Evolutionary conservation across 1,139 yeast species (phyloP), one percentile per base, ranked within the genome.

Genomic region (Candida glucosophila): DNA sequence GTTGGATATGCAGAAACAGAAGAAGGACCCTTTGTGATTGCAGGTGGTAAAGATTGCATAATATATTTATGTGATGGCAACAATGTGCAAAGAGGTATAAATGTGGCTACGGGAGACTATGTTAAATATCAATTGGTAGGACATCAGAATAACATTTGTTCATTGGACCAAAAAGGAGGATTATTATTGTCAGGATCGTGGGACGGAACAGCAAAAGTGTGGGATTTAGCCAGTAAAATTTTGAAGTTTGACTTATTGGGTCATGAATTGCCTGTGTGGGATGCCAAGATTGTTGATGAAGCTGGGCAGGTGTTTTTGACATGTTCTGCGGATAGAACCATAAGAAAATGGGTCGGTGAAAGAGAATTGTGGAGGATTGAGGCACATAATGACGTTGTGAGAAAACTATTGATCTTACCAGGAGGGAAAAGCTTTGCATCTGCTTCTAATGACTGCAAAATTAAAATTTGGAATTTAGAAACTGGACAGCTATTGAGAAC

Each of bases 191-290:
- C 94, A 27, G 80, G 94, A 2, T 80, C 94, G 19, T 92, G 98
- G 98, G 99, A 92, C 49, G 58, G 72, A 18, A 78, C 94, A 5
- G 93, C 94, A 4, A 76, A 69, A 28, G 80, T 86, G 4, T 86
- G 97, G 97, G 62, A 70, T 34, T 46, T 63, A 31, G 37, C 39
- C 7, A 32, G 50, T 1, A 44, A 43, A 31, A 29, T 44, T 4
- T 44, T 67, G 11, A 55, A 67, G 30, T 61, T 63, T 38, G 68
- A 66, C 15, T 60, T 90, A 29, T 51, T 52, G 26, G 95, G 93
- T 12, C 96, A 88, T 44, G 52, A 58, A n/a, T 76, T 76, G 12
- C 72, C 96, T 0, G 95, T 92, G 0, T 88, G 97, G 95, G 90
- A 80, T 35, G 93, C 79, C 15, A 65, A 77, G 41, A 56, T 78